Base-by-base conservation (phyloP, 495 filamentous ascomycete species). In the Jackrogersella minutella region DNA sequence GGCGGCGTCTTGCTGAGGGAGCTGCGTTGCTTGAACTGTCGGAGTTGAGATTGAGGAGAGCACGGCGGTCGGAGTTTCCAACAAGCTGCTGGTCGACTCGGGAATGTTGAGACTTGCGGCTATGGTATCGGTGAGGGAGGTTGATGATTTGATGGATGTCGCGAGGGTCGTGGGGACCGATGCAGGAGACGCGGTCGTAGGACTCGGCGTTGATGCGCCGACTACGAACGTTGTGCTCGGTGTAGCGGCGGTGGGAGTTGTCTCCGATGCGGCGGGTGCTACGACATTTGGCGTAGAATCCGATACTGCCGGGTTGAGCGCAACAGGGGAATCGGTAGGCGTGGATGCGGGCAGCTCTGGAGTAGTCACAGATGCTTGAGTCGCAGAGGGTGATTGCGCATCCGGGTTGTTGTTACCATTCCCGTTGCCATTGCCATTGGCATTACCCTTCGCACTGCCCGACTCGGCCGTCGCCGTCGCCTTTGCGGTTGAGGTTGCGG, bases 21-120 rank as follows among this genome's bases (percentile, higher is more conserved):
- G 33, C 31, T 58, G 56, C 4, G 60, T 64, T 1, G 43, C 50
- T 10, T 46, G 22, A 22, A 33, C 30, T n/a, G 57, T n/a, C n/a
- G n/a, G n/a, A n/a, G n/a, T 19, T 3, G 52, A 8, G 1, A 56
- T 57, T 1, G 67, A 53, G 5, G 62, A 62, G 19, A 46, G 4
- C 14, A 50, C 14, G 3, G 55, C 14, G 3, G 50, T 57, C 8
- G n/a, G 40, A 2, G 60, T 41, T 21, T 49, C 46, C 2, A 63
- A 22, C 5, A 50, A 46, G 24, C 46, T 68, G 30, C 62, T 67
- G 7, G 52, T 54, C 3, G 61, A 16, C 17, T 62, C 62, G 5
- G 70, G 58, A n/a, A 74, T 61, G 22, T 62, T 50, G 39, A 74
- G 51, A 44, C 66, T 73, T 3, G 66, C 47, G 7, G 70, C 72